These are phyloP conservation scores for Agapanthus africanus DNA, from an alignment of 106 monocot genomes.

Conservation along the genomic window DNA sequence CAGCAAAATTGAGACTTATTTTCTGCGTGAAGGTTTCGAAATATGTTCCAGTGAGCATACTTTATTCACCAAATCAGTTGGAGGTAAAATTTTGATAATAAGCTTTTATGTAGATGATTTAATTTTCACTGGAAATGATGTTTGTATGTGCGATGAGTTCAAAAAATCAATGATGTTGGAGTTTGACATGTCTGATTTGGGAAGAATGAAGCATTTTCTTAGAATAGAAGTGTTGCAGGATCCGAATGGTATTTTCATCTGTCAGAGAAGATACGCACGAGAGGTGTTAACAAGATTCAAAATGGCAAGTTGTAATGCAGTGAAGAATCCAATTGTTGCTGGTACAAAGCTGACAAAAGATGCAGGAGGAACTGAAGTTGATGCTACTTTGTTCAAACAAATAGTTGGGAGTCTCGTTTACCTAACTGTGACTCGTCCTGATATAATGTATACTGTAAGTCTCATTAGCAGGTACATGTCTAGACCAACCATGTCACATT, in stretches of 20 bases:
- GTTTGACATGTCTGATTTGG: slow-evolving; percentile 11
- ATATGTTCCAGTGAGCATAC: slow-evolving; percentile 3
- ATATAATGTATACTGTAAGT: not conserved
- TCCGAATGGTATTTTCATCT: not conserved
- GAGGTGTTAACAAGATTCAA: not conserved
- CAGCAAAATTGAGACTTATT: not conserved
- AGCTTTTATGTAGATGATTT: slow-evolving; percentile 10
- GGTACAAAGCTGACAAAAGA: slow-evolving; percentile 5
- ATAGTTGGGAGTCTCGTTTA: slow-evolving; percentile 10
- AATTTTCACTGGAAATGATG: slow-evolving; percentile 9
- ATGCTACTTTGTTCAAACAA: slow-evolving; percentile 3
- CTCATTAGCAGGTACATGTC: slow-evolving; percentile 8
- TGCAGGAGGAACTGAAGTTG: not conserved
- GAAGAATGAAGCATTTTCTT: slow-evolving; percentile 9
- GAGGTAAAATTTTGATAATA: not conserved
- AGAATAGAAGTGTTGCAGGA: not conserved
- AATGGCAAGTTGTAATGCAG: not conserved
- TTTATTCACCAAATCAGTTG: not conserved
- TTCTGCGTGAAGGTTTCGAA: not conserved
- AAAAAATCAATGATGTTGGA: slow-evolving; percentile 7
- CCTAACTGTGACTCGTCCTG: not conserved
- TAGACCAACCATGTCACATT: not conserved
- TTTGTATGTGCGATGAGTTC: not conserved
- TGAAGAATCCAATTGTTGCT: slow-evolving; percentile 1
- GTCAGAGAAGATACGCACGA: slow-evolving; percentile 2